phyloP scores from a whole-genome alignment of 2,329 filamentous ascomycete species.

The Knoxdaviesia proteae region DNA sequence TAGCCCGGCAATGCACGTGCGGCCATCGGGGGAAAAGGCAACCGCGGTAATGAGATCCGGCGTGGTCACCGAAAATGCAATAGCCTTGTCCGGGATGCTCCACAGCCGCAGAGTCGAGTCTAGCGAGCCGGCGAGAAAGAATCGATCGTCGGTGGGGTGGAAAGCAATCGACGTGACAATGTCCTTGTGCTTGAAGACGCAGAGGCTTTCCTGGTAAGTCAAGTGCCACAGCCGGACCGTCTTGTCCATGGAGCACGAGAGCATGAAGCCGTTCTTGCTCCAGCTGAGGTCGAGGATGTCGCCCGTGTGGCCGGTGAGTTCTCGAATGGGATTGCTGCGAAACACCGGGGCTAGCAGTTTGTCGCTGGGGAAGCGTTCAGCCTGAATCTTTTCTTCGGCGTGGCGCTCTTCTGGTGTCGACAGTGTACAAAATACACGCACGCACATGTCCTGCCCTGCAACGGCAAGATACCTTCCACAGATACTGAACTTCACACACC shows the following conservation, averaged over 20 bases:
- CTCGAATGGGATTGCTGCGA: constrained; percentile 50
- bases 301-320: constrained; percentile 66
- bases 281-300: constrained; percentile 84
- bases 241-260: constrained; percentile 96
- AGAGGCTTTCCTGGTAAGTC: constrained; percentile 65
- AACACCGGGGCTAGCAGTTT: constrained; percentile 82
- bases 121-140: constrained; percentile 84
- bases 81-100: constrained; percentile 93
- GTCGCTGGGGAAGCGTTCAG: constrained; percentile 26
- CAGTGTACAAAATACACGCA: constrained; percentile 79
- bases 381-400: constrained; percentile 47
- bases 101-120: constrained; percentile 77
- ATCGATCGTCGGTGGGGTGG: constrained; percentile 84
- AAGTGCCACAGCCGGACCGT: constrained; percentile 90
- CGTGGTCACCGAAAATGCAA: constrained; percentile 59
- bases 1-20: constrained; percentile 71
- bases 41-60: constrained; percentile 87
- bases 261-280: constrained; percentile 96
- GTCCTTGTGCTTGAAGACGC: constrained; percentile 85
- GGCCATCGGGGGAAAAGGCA: constrained; percentile 81
- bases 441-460: constrained; percentile 71
- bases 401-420: constrained; percentile 60
- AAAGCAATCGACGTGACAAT: constrained; percentile 91
- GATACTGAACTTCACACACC: constrained; percentile 81
- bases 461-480: constrained; percentile 82